Conservation (phyloP, 306 rosid genomes). For the Acmispon strigosus region DNA sequence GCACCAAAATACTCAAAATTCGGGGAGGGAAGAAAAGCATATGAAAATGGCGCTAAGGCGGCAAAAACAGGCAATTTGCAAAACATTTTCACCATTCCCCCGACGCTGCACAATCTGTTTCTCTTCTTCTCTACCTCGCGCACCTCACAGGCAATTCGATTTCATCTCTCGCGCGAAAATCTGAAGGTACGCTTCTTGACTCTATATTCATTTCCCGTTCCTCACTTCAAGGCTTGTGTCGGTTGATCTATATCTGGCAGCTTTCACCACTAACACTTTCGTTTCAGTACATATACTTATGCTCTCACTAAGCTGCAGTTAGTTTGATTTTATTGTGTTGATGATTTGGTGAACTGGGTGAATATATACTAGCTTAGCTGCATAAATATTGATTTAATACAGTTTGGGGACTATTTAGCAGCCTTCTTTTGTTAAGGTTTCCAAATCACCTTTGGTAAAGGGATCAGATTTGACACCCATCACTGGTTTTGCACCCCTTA, state of each 20-base stretch:
- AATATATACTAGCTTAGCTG: background rate
- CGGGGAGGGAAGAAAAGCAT: conserved; percentile 10
- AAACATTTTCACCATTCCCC: too few species aligned
- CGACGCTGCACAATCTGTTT: background rate
- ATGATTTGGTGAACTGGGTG: background rate
- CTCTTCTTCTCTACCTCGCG: background rate
- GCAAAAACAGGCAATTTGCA: background rate
- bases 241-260: background rate
- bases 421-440: too few species aligned
- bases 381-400: background rate
- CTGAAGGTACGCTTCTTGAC: conserved; percentile 1
- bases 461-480: too few species aligned
- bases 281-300: too few species aligned
- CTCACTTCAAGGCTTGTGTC: background rate
- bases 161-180: background rate
- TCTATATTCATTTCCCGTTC: background rate
- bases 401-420: background rate
- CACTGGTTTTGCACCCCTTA: too few species aligned
- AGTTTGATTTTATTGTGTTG: background rate
- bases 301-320: background rate
- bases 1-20: too few species aligned
- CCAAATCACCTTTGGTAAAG: too few species aligned
- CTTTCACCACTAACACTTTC: too few species aligned
- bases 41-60: conserved; percentile 28
- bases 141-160: background rate